Conservation (phyloP, 176 grass and related monocot genomes). For the Tillandsia fasciculata region DNA sequence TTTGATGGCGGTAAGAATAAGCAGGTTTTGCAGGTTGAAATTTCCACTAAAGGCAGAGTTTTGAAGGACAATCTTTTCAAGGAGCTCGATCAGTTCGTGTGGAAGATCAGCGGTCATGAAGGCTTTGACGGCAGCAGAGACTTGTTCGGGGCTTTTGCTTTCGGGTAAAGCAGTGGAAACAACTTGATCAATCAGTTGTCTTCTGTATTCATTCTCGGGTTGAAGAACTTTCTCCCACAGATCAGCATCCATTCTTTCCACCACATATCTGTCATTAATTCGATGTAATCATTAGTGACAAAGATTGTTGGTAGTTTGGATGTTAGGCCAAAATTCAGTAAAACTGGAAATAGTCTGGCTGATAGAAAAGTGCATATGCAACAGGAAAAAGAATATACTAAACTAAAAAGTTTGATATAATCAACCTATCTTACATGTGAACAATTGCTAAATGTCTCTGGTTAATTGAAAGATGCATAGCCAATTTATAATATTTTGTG, state of each 20-base stretch:
- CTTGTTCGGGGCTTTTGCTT: conserved; percentile 96
- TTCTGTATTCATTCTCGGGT: conserved; percentile 97
- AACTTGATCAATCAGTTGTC: conserved; percentile 96
- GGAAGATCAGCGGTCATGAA: conserved; percentile 98
- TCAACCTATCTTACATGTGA: too few relatives aligned
- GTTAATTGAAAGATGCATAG: too few relatives aligned
- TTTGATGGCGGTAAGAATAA: conserved; percentile 90
- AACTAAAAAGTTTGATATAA: too few relatives aligned
- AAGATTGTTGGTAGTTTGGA: too few relatives aligned
- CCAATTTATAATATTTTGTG: too few relatives aligned
- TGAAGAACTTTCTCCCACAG: conserved; percentile 94
- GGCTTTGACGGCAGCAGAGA: conserved; percentile 97
- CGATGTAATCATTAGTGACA: conserved; percentile 3
- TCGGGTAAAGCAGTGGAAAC: conserved; percentile 93
- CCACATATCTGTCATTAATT: conserved; percentile 64
- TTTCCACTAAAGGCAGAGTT: conserved; percentile 98
- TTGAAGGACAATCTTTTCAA: conserved; percentile 97
- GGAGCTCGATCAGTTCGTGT: conserved; percentile 93
- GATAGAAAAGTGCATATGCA: too few relatives aligned
- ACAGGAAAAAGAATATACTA: too few relatives aligned
- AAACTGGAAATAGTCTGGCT: too few relatives aligned
- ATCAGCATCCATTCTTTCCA: conserved; percentile 95
- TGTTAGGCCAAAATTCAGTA: too few relatives aligned
- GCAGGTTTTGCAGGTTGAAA: conserved; percentile 93
- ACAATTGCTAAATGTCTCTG: too few relatives aligned